Base-by-base conservation (phyloP, 257 asterid genomes). In the Nicotiana undulata region DNA sequence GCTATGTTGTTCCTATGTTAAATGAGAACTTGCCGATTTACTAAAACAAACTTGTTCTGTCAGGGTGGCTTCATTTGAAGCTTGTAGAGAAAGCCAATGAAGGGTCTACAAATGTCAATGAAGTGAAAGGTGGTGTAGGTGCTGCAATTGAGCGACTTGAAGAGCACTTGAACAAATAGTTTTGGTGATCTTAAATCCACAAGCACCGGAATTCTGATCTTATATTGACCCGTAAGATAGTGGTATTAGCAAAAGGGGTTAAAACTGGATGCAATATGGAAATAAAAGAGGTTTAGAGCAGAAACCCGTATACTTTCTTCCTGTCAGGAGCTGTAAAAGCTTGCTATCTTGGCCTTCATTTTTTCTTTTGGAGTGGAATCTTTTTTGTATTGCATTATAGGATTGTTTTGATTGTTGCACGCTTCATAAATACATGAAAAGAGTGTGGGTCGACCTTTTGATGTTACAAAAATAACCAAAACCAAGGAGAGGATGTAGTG, bases 51-150 rank as follows among this genome's bases (percentile, higher is more conserved):
- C 58, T 46, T 81, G 65, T 59, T 65, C 44, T 82, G 78, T 37
- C 89, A 95, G 99, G 99, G 72, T 95, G 97, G 98, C 89, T 95
- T 84, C 98, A 95, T 59, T 65, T 93, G 83, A 92, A 92, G 92
- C 97, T 95, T 34, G 90, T 91, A 20, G 97, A 89, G 84, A 95
- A 93, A 89, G 99, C 98, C 61, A 92, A 91, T 85, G 96, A 89
- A 83, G 96, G 87, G 84, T 86, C 76, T 13, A 24, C 55, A 76
- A 90, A 85, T 61, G 9, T 81, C 64, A 81, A 51, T 8, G 90
- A 83, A 86, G 70, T 88, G 5, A 90, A 87, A 85, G 79, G 86
- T 24, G 89, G 92, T 20, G 89, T 90, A 76, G 90, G 90, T 84
- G 93, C 88, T 79, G 97, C 97, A 79, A 93, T 89, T 40, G 94